Conservation (phyloP, 2,329 filamentous ascomycete species). For the Aurifilum marmelostoma region DNA sequence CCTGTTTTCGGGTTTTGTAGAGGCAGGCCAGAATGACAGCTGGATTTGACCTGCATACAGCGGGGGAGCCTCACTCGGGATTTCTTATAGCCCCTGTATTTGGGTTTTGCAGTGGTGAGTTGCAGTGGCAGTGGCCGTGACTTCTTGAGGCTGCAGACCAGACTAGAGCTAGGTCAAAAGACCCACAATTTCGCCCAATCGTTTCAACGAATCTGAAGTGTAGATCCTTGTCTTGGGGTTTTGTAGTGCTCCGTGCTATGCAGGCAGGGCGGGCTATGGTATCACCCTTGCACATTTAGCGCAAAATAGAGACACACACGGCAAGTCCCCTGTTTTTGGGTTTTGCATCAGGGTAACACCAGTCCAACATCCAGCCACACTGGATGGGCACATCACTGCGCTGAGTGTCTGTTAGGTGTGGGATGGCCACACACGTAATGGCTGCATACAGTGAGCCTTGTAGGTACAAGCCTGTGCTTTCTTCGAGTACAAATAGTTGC, state of each 20-base stretch:
- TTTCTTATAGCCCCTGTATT: background rate
- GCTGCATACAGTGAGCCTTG: background rate
- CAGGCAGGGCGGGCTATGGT: background rate
- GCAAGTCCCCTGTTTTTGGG: background rate
- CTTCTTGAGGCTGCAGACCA: background rate
- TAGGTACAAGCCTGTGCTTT: background rate
- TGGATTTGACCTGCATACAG: background rate
- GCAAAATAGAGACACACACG: background rate
- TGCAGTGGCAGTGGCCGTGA: background rate
- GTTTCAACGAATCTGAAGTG: no score
- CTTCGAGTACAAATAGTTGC: background rate
- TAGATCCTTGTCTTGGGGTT: background rate
- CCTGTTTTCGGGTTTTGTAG: constrained; percentile 15
- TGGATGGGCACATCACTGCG: background rate
- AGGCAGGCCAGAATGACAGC: background rate
- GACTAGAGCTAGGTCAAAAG: no score
- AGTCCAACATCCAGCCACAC: background rate
- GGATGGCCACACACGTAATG: background rate
- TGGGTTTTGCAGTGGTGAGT: background rate
- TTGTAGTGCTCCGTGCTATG: background rate
- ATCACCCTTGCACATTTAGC: no score
- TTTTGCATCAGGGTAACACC: background rate
- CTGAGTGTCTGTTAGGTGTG: background rate
- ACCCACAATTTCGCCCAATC: no score
- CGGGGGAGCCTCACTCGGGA: no score